phyloP scores from a whole-genome alignment of 2,329 filamentous ascomycete species.

The Aureobasidium subglaciale region DNA sequence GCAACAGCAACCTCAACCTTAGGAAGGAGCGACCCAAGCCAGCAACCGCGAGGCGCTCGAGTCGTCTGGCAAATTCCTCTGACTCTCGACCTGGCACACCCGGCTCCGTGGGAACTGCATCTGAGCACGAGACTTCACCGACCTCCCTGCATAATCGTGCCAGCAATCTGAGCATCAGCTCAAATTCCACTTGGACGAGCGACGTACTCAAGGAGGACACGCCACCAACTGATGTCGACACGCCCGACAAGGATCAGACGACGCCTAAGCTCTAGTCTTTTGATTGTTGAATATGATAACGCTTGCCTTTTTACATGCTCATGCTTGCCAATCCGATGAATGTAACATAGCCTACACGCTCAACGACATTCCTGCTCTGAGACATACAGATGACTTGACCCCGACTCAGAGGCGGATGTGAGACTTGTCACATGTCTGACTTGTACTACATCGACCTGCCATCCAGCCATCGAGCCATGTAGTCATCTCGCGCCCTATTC shows the following conservation, averaged over 20 bases:
- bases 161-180: constrained; percentile 17
- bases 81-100: constrained; percentile 5
- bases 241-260: constrained; percentile 1
- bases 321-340: background rate
- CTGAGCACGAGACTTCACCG: background rate
- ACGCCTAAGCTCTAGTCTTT: background rate
- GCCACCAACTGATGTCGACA: constrained; percentile 17
- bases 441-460: background rate
- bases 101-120: background rate
- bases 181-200: constrained; percentile 14
- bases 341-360: background rate
- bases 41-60: background rate
- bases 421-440: background rate
- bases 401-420: no score
- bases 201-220: constrained; percentile 18
- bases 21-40: constrained; percentile 12
- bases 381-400: background rate
- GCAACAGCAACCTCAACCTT: constrained; percentile 14
- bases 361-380: background rate
- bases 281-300: constrained; percentile 1
- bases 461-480: no score
- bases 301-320: background rate
- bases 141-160: constrained; percentile 14
- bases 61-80: constrained; percentile 12
- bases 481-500: background rate